Evolutionary conservation across 169 alveolate genomes (phyloP).

Genomic region (Plasmodium chabaudi): DNA sequence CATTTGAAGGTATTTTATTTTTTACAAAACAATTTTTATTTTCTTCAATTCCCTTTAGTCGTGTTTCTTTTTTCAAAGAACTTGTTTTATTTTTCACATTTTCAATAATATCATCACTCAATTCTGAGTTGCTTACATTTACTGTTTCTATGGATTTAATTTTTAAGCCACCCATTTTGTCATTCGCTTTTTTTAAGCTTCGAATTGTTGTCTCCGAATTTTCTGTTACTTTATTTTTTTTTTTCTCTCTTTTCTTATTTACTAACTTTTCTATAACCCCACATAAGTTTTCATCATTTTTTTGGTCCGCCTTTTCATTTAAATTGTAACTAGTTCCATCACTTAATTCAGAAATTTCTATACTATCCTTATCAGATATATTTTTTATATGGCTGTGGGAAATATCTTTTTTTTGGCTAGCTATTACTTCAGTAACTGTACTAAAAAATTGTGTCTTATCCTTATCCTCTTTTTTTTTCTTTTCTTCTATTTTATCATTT

Average conservation of each 20-base stretch:
- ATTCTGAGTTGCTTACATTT: not conserved
- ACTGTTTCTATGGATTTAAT: not conserved
- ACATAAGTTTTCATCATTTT: not conserved
- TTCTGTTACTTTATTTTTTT: not conserved
- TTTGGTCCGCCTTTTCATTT: not conserved
- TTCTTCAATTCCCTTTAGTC: conserved; percentile 9
- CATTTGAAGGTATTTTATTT: not conserved
- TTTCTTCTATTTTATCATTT: too few species aligned
- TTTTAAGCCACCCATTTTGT: not conserved
- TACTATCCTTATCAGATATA: too few species aligned
- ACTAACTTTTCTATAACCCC: too few species aligned
- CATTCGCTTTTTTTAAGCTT: conserved; percentile 11
- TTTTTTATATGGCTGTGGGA: too few species aligned
- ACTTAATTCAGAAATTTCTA: not conserved
- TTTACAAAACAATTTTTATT: not conserved
- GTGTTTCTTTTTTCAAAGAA: conserved; percentile 10
- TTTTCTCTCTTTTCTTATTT: not conserved
- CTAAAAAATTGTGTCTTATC: too few species aligned
- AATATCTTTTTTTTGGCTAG: too few species aligned
- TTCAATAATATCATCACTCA: not conserved
- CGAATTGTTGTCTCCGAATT: conserved; percentile 5
- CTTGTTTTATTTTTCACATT: not conserved
- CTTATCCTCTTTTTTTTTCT: too few species aligned
- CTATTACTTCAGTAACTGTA: too few species aligned
- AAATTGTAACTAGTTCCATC: not conserved